Base-by-base conservation (phyloP, 768 basidiomycete species). In the Amanita jacksonii region DNA sequence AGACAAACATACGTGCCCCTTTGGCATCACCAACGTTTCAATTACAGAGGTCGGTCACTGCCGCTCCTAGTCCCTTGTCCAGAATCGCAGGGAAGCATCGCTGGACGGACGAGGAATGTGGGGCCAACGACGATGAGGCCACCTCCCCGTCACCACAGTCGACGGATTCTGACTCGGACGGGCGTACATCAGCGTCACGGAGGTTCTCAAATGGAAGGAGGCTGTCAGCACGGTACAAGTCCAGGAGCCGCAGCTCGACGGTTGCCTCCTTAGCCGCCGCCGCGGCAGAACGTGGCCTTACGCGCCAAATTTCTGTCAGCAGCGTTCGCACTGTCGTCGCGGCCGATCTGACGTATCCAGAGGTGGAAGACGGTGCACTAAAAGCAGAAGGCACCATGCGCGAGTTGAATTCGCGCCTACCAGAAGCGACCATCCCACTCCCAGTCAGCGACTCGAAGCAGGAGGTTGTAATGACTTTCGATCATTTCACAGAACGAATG, bases 271-370 rank as follows among this genome's bases (percentile, higher is more conserved):
- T 80, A 6, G 66, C 73, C 27, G 27, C 27, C 12, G 27, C 27
- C 18, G 40, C 46, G 10, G 45, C 51, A 8, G 42, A 41, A n/a
- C 53, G 52, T 28, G 60, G 33, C 42, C 54, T 57, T 13, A 55
- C 52, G 4, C 74, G 71, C 44, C 72, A 70, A 30, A 69, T 71
- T 13, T 85, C 84, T 2, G 65, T 64, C 15, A 83, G 78, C 55
- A 88, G 85, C 49, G 70, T 85, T 23, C 72, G 75, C 13, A 89
- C 87, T 0, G 79, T 89, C 4, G 76, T 74, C 20, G 82, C 75
- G 1, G 71, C 59, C 5, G 79, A 79, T 25, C 42, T 65, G 9
- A 63, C 66, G 0, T 62, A 66, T 38, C 60, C 54, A 37, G 68
- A 66, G 3, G 52, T 49, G 5, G 62, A 53, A 8, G 54, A 44